Evolutionary conservation across 108 stramenopile genomes (phyloP).

Genomic region (Nitzschia putrida): DNA sequence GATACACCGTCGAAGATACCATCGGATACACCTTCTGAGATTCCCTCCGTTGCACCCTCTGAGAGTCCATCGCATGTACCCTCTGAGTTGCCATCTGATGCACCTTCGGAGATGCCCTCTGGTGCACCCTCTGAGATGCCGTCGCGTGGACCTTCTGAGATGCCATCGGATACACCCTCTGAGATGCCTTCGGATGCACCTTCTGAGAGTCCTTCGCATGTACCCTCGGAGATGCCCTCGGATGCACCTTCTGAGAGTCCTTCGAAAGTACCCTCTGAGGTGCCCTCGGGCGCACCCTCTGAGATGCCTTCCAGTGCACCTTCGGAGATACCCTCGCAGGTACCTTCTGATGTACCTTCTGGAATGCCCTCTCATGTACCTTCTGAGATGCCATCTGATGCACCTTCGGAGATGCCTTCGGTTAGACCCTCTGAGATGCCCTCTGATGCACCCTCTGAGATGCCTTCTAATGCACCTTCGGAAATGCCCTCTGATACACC

Average conservation of each 20-base stretch:
- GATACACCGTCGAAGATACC: background rate
- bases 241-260: background rate
- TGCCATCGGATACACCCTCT: constrained; percentile 3
- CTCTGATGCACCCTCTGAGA: background rate
- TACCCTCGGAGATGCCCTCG: background rate
- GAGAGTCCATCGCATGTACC: background rate
- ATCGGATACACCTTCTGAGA: constrained; percentile 16
- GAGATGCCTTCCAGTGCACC: background rate
- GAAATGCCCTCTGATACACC: constrained; percentile 16
- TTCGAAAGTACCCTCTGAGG: background rate
- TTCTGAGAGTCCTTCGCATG: background rate
- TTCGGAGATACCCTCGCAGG: background rate
- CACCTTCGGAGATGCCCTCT: constrained; percentile 9
- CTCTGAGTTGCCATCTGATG: constrained; percentile 14
- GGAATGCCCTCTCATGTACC: too few species aligned
- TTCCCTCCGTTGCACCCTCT: constrained; percentile 1
- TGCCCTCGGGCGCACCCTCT: constrained; percentile 1
- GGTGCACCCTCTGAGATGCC: constrained; percentile 19
- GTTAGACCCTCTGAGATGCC: background rate
- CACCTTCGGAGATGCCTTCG: background rate
- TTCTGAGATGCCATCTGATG: too few species aligned
- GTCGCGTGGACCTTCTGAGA: background rate
- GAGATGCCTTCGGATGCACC: background rate
- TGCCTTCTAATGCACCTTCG: constrained; percentile 9
- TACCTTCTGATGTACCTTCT: too few species aligned